Evolutionary conservation across 2,329 filamentous ascomycete genomes (phyloP).

Genomic region (Claviceps quebecensis): DNA sequence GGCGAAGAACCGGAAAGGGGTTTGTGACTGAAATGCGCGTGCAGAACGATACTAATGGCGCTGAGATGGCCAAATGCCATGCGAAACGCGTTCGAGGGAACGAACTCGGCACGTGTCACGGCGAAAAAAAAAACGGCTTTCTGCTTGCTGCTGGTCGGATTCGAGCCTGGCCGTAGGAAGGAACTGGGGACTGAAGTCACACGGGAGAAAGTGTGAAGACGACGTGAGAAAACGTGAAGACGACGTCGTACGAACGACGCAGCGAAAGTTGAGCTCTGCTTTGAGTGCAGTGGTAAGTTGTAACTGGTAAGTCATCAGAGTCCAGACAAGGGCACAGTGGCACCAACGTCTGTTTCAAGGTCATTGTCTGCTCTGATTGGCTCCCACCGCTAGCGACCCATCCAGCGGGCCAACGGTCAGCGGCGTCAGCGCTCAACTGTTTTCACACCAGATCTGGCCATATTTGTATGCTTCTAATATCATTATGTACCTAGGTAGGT

Average conservation of each 20-base stretch:
- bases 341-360: too few relatives aligned
- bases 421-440: too few relatives aligned
- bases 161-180: not conserved
- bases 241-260: too few relatives aligned
- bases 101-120: constrained; percentile 1
- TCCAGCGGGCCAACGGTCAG: too few relatives aligned
- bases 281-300: too few relatives aligned
- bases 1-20: not conserved
- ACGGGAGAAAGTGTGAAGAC: not conserved
- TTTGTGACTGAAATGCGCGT: not conserved
- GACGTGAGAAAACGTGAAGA: not conserved
- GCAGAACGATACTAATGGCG: not conserved
- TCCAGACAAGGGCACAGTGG: too few relatives aligned
- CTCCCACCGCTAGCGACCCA: too few relatives aligned
- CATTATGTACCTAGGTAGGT: not conserved
- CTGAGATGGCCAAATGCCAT: not conserved
- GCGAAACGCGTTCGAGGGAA: not conserved
- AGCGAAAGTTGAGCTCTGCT: too few relatives aligned
- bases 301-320: too few relatives aligned
- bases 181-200: not conserved
- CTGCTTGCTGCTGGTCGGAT: not conserved
- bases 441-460: too few relatives aligned
- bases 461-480: not conserved
- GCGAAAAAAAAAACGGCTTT: not conserved
- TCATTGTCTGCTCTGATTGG: too few relatives aligned